phyloP scores from a whole-genome alignment of 139 green algal species.

The Deuterostichococcus epilithicus region DNA sequence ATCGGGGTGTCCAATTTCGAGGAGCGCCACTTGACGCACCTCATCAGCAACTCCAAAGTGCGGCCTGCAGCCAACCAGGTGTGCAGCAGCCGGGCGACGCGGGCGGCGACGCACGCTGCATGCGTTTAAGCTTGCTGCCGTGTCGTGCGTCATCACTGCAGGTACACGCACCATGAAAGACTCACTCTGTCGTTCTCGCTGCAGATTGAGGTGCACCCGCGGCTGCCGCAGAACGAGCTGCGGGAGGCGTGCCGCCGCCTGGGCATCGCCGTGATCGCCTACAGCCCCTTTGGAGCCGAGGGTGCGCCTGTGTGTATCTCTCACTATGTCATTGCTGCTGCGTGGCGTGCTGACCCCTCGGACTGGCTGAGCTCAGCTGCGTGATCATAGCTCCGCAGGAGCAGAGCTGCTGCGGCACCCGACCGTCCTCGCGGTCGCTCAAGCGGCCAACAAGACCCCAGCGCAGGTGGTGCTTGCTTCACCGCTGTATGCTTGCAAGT shows the following conservation, averaged over 20 bases:
- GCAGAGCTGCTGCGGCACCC: not conserved
- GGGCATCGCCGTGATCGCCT: not conserved
- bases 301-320: not conserved
- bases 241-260: not conserved
- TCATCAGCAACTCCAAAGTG: constrained; percentile 31
- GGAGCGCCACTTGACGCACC: constrained; percentile 43
- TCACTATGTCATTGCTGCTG: no score
- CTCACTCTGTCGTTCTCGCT: not conserved
- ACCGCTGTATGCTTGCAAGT: no score
- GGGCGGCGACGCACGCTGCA: not conserved
- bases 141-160: not conserved
- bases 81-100: no score
- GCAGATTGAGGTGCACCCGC: not conserved
- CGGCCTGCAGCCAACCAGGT: constrained; percentile 54
- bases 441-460: not conserved
- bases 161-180: not conserved
- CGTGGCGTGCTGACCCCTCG: no score
- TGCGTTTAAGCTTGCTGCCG: not conserved
- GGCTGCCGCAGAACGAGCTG: not conserved
- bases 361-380: no score
- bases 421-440: not conserved
- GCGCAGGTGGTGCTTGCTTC: not conserved
- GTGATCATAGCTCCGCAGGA: not conserved
- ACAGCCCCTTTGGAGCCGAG: not conserved
- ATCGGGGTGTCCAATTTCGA: constrained; percentile 75